phyloP scores from a whole-genome alignment of 257 asterid species.

The Solanum pimpinellifolium region DNA sequence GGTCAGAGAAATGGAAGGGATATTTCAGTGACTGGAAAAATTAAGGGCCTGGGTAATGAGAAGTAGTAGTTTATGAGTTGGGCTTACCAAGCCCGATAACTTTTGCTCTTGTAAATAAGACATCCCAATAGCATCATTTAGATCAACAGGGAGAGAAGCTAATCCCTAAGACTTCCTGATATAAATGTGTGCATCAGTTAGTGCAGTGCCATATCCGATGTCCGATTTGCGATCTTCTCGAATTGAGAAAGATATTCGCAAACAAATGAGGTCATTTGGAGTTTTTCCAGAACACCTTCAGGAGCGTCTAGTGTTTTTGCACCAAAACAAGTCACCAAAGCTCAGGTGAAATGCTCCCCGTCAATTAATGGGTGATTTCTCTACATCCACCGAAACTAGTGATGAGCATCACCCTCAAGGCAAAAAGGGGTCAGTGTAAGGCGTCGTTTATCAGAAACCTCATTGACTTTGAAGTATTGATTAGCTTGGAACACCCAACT shows the following conservation, averaged over 20 bases:
- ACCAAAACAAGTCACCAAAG: background rate
- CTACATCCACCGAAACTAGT: background rate
- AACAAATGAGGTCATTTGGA: background rate
- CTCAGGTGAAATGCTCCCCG: background rate
- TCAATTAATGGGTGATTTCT: background rate
- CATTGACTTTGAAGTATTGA: background rate
- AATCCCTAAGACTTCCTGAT: background rate
- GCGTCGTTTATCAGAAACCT: background rate
- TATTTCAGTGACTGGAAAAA: too few relatives aligned
- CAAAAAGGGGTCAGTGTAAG: background rate
- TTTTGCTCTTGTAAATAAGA: background rate
- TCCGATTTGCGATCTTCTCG: background rate
- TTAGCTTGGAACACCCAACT: background rate
- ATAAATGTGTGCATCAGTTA: background rate
- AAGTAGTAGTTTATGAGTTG: too few relatives aligned
- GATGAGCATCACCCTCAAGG: background rate
- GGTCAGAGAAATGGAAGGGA: too few relatives aligned
- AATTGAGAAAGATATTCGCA: background rate
- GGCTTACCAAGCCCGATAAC: background rate
- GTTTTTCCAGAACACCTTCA: background rate
- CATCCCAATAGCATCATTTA: background rate
- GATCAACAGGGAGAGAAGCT: background rate
- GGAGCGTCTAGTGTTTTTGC: background rate
- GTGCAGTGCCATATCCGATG: background rate
- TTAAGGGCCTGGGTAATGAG: too few relatives aligned